These are phyloP conservation scores for Arthrobotrys pseudoclavata DNA, from an alignment of 2,329 filamentous ascomycete genomes.

Conservation along the genomic window DNA sequence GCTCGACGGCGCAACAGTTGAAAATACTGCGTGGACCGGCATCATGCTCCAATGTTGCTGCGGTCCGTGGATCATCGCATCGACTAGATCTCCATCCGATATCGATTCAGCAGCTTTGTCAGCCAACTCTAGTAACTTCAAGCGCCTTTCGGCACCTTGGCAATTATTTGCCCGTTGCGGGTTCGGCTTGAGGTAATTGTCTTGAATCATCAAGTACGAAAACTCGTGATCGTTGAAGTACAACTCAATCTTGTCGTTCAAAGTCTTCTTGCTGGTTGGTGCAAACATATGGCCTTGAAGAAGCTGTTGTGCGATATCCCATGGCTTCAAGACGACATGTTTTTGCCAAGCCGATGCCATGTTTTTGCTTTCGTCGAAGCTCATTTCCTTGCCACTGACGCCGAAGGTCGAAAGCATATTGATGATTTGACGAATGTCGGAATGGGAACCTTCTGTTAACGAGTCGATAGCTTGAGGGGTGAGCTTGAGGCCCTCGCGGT, in stretches of 20 bases:
- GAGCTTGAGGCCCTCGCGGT: conserved; percentile 88
- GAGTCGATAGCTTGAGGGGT: conserved; percentile 87
- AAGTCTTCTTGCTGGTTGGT: conserved; percentile 82
- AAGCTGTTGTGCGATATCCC: conserved; percentile 97
- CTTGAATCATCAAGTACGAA: conserved; percentile 96
- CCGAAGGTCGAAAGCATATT: conserved; percentile 98
- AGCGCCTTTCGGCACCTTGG: conserved; percentile 76
- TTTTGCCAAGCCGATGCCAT: conserved; percentile 99
- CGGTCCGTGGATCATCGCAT: conserved; percentile 95
- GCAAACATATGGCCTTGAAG: conserved; percentile 88
- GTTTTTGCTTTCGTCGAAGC: conserved; percentile 85
- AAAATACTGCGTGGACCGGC: conserved; percentile 95
- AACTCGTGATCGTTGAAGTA: conserved; percentile 99
- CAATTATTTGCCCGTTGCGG: conserved; percentile 75
- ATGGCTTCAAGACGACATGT: conserved; percentile 94
- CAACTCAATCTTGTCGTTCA: conserved; percentile 98
- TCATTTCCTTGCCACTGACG: conserved; percentile 78
- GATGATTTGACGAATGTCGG: conserved; percentile 96
- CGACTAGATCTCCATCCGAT: conserved; percentile 94
- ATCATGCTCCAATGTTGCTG: conserved; percentile 99
- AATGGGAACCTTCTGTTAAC: conserved; percentile 92
- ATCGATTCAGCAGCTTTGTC: conserved; percentile 95
- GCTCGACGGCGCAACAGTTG: conserved; percentile 90
- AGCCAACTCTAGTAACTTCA: conserved; percentile 87
- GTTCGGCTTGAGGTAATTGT: conserved; percentile 91